Evolutionary conservation across 2,329 filamentous ascomycete genomes (phyloP), one percentile per base, ranked within the genome.

Genomic region (Pseudodiploospora longispora): DNA sequence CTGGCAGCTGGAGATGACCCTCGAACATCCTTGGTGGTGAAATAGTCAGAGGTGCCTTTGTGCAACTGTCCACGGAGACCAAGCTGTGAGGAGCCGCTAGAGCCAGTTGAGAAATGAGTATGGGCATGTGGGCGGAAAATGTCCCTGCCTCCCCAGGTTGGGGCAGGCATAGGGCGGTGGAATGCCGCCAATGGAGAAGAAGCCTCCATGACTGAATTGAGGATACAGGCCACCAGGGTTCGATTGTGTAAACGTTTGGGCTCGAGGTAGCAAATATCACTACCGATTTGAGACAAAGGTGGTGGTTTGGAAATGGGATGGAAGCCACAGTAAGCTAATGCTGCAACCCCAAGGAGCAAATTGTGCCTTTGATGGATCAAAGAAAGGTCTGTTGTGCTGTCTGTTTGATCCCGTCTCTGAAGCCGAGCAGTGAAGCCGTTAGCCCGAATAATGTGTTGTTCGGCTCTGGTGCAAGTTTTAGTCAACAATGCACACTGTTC

Each of bases 101-200:
- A 68, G 43, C 66, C 71, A 61, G 62, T 75, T 61, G 66, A 72
- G 65, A 66, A 65, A 48, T 72, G 71, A 43, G 68, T 56, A 50
- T 71, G 69, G 43, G 70, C 56, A 52, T 71, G 70, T 29, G 72
- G 63, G 40, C 69, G 70, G 58, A 78, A 79, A 52, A 79, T 61
- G 52, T 79, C 75, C 50, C 60, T 66, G 47, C 52, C 63, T 53
- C 61, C 70, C 82, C 78, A 90, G 80, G 58, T 74, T 64, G 55
- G 81, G 31, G 64, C 51, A 70, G 69, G 68, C 79, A 71, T 66
- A 76, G 69, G 67, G 78, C 74, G 87, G 71, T 89, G 88, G 83
- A 97, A 86, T 46, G 91, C 89, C 65, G 91, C 91, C 61, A 97
- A 71, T 38, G 93, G 93, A 57, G 93, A 97, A 37, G 91, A 96